These are phyloP conservation scores for Paracamarosporium sp. DNA, from an alignment of 2,329 filamentous ascomycete species.

Conservation along the genomic window DNA sequence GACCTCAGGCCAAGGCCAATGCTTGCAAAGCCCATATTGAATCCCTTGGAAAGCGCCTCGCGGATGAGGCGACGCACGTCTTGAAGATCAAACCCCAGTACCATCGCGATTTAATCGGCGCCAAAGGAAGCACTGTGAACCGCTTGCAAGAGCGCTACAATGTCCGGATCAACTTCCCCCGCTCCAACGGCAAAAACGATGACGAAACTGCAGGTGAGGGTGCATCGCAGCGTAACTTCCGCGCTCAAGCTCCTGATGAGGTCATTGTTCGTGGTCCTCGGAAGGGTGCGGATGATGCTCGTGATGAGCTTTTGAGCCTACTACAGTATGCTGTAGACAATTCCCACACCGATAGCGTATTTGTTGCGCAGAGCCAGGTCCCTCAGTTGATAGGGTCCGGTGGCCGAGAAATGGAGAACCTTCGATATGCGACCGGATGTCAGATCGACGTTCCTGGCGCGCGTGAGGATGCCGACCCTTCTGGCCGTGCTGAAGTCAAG, in stretches of 20 bases:
- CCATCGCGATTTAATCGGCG: conserved; percentile 91
- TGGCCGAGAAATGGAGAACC: conserved; percentile 87
- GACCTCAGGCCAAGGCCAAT: conserved; percentile 93
- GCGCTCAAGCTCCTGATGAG: conserved; percentile 81
- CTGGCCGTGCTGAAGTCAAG: conserved; percentile 80
- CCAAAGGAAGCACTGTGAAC: conserved; percentile 86
- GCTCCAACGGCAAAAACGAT: conserved; percentile 70
- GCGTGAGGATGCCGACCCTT: conserved; percentile 70
- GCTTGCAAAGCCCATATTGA: conserved; percentile 83
- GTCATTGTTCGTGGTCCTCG: conserved; percentile 90
- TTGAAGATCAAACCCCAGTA: conserved; percentile 94
- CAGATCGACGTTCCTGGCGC: conserved; percentile 90
- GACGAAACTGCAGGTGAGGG: conserved; percentile 69
- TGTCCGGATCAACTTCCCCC: conserved; percentile 95
- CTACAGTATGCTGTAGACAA: conserved; percentile 91
- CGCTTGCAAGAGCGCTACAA: conserved; percentile 90
- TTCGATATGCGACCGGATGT: conserved; percentile 83
- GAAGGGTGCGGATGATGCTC: conserved; percentile 89
- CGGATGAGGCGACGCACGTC: conserved; percentile 86
- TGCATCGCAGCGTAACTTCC: conserved; percentile 68
- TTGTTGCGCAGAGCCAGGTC: conserved; percentile 88
- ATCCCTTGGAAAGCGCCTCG: conserved; percentile 78
- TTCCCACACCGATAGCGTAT: conserved; percentile 78
- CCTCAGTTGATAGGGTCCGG: conserved; percentile 93
- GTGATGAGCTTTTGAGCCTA: conserved; percentile 87